Evolutionary conservation across 1,284 basidiomycete genomes (phyloP), one percentile per base, ranked within the genome.

Genomic region (Fomitopsis schrenkii): DNA sequence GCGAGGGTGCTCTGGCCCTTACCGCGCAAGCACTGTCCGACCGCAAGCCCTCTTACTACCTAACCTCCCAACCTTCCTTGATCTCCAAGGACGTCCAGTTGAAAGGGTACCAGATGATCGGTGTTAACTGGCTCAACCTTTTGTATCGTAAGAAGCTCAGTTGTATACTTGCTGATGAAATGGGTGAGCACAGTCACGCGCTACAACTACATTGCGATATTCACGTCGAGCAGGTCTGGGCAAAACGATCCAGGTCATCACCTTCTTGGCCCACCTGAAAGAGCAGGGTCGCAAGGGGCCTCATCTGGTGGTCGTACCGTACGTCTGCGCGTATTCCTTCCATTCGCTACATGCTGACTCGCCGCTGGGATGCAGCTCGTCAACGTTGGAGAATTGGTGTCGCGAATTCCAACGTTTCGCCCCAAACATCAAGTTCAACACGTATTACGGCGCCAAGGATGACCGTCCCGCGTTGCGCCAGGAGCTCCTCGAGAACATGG

Each of bases 171-270:
- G 97, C 97, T 1, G 97, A 99, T 76, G 95, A 98, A 76, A 98
- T 98, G 96, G 95, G 95, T 90, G 72, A 67, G 85, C 81, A 3
- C 57, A 55, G 50, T 55, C 53, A 26, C 58, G 33, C 60, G 55
- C 9, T 58, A 61, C 60, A 66, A 54, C 45, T 66, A 9, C 52
- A 35, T 40, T 63, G 38, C 55, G 58, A 41, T 48, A 53, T 60
- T 35, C 55, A 40, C 19, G 50, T 30, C 42, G 4, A 19, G 48
- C 46, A 68, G 94, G 95, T 70, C 86, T 99, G 61, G 97, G 97
- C 35, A 99, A 99, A 81, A 99, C 97, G 1, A 92, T 95, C 28
- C 97, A 99, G 77, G 97, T 99, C 59, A 98, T 99, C 70, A 91
- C 95, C 58, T 97, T 99, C 79, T 85, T 99, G 60, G 93, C 96